These are phyloP conservation scores for Boletus insuetus DNA, from an alignment of 768 basidiomycete species.

Conservation along the genomic window DNA sequence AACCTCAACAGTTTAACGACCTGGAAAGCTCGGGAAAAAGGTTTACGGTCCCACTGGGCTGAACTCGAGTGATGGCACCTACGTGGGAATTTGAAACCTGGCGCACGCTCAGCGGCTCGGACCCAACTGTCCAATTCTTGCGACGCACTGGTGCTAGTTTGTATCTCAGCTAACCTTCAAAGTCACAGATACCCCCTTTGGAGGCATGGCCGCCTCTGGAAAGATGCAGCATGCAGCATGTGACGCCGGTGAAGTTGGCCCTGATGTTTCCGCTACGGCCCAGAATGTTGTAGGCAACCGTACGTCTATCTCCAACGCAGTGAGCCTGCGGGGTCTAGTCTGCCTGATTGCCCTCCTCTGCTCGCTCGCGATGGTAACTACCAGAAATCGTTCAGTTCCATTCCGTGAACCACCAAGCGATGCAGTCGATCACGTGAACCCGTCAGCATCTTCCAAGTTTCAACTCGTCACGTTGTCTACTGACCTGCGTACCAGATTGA, in stretches of 20 bases:
- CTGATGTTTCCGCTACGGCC: too few relatives aligned
- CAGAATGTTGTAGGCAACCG: background rate
- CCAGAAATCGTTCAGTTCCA: constrained; percentile 1
- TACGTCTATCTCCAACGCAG: background rate
- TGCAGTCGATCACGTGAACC: constrained; percentile 45
- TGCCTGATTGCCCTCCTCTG: constrained; percentile 16
- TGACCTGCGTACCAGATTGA: constrained; percentile 41
- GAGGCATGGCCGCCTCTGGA: background rate
- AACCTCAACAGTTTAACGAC: too few relatives aligned
- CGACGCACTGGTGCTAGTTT: too few relatives aligned
- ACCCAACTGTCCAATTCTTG: too few relatives aligned
- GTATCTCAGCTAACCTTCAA: too few relatives aligned
- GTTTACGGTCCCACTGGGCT: too few relatives aligned
- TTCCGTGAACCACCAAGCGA: constrained; percentile 33
- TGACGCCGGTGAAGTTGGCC: too few relatives aligned
- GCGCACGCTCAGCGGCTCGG: too few relatives aligned
- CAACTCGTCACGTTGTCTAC: background rate
- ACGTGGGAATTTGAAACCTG: too few relatives aligned
- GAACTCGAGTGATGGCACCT: too few relatives aligned
- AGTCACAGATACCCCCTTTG: too few relatives aligned
- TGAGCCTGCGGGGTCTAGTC: constrained; percentile 10
- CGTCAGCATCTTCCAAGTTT: constrained; percentile 31
- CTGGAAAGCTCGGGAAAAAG: too few relatives aligned
- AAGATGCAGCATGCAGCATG: background rate
- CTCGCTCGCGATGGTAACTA: constrained; percentile 10